Percentiles rank a stretch among this genome's conserved stretches.
Conservation (phyloP, 2,329 filamentous ascomycete species). For the Pestalotiopsis sp. region DNA sequence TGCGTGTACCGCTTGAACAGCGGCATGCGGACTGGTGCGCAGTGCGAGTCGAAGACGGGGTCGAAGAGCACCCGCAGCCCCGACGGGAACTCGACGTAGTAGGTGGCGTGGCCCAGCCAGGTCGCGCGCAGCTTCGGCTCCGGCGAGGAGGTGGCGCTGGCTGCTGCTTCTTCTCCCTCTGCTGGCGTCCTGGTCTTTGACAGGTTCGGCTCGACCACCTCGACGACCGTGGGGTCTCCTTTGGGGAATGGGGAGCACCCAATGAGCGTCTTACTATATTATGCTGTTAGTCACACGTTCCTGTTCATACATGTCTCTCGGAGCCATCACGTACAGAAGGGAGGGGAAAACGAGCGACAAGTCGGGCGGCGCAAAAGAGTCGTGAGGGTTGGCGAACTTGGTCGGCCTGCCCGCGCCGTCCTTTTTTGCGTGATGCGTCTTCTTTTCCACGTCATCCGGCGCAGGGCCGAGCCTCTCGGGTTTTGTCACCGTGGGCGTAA, state of each 20-base stretch:
- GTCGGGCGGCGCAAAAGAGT: background rate
- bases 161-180: background rate
- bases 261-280: background rate
- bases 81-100: slow-evolving; percentile 84
- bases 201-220: slow-evolving; percentile 1
- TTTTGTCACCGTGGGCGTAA: background rate
- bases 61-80: slow-evolving; percentile 90
- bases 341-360: background rate
- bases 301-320: background rate
- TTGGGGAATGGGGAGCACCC: background rate
- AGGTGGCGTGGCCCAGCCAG: slow-evolving; percentile 95
- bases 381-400: slow-evolving; percentile 37
- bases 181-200: background rate
- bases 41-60: slow-evolving; percentile 87
- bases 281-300: background rate
- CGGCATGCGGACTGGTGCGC: slow-evolving; percentile 71
- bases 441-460: slow-evolving; percentile 41
- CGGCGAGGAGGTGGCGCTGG: slow-evolving; percentile 34
- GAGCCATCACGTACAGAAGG: background rate
- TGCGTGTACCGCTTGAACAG: slow-evolving; percentile 78
- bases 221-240: background rate
- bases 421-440: slow-evolving; percentile 47
- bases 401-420: slow-evolving; percentile 37
- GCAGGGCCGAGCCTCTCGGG: slow-evolving; percentile 1
- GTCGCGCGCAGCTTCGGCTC: slow-evolving; percentile 70